Conservation (phyloP, 805 yeast species). For the Zygosaccharomyces lentus region DNA sequence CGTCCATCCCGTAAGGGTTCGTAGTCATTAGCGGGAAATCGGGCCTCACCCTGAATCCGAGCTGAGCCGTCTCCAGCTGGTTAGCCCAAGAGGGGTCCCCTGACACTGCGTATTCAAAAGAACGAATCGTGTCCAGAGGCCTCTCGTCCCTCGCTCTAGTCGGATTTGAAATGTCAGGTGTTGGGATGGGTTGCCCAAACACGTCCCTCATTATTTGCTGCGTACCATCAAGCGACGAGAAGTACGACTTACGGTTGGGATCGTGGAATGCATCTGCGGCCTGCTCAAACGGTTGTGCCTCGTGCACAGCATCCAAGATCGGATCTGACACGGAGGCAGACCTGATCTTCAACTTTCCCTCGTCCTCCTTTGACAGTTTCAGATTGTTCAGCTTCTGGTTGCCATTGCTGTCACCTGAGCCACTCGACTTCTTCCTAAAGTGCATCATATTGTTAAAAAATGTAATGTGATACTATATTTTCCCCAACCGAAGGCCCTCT, state of each 20-base stretch:
- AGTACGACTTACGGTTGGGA: constrained; percentile 38
- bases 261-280: constrained; percentile 37
- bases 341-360: constrained; percentile 54
- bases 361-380: constrained; percentile 49
- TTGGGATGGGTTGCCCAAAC: constrained; percentile 74
- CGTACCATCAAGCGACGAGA: constrained; percentile 14
- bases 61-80: constrained; percentile 68
- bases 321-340: constrained; percentile 81
- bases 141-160: constrained; percentile 91
- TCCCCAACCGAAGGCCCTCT: not conserved
- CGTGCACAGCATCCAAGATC: constrained; percentile 87
- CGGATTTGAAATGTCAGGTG: constrained; percentile 89
- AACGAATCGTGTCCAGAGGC: constrained; percentile 91
- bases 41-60: constrained; percentile 85
- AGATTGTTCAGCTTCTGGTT: constrained; percentile 33
- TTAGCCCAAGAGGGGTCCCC: constrained; percentile 69
- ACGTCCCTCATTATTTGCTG: constrained; percentile 53
- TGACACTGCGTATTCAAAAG: constrained; percentile 90
- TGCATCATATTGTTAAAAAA: constrained; percentile 38
- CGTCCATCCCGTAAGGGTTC: constrained; percentile 25
- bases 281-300: constrained; percentile 91
- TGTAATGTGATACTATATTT: not conserved
- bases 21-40: constrained; percentile 46
- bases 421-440: constrained; percentile 40
- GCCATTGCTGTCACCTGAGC: constrained; percentile 30